phyloP scores from a whole-genome alignment of 2,329 filamentous ascomycete species.

The Parastagonospora avenae region DNA sequence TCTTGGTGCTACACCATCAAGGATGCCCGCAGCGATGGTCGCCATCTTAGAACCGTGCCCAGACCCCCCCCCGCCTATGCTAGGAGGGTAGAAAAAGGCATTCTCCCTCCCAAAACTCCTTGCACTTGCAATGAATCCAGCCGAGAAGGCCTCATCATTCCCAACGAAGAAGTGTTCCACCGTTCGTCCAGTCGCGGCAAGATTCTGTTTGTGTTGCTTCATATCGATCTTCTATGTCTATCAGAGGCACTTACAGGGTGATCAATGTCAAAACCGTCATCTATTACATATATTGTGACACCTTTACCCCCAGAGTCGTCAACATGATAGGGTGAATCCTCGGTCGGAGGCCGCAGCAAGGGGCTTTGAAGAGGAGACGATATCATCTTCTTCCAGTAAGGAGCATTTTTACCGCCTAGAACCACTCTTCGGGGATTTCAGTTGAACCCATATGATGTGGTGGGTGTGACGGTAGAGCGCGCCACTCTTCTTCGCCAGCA shows the following conservation, averaged over 20 bases:
- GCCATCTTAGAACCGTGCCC: conserved; percentile 6
- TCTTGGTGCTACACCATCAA: conserved; percentile 1
- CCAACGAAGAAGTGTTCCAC: neutral
- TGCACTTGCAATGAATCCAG: neutral
- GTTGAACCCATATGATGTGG: too few species aligned
- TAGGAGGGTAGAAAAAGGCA: too few species aligned
- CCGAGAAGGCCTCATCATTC: neutral
- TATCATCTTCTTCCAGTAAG: conserved; percentile 16
- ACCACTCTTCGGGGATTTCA: too few species aligned
- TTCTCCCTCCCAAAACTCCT: neutral
- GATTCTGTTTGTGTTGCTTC: neutral
- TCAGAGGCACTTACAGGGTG: conserved; percentile 2
- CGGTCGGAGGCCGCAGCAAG: neutral
- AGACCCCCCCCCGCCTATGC: too few species aligned
- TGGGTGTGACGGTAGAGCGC: too few species aligned
- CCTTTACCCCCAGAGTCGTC: conserved; percentile 10
- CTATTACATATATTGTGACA: conserved; percentile 10
- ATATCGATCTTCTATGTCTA: neutral
- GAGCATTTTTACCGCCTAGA: too few species aligned
- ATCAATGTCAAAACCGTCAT: conserved; percentile 10
- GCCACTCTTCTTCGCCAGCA: too few species aligned
- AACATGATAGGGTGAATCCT: conserved; percentile 3
- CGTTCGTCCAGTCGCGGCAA: neutral
- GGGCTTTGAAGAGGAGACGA: neutral
- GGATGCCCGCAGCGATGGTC: conserved; percentile 4